These are phyloP conservation scores for Vitis riparia DNA, from an alignment of 164 flowering plant species.

Conservation along the genomic window DNA sequence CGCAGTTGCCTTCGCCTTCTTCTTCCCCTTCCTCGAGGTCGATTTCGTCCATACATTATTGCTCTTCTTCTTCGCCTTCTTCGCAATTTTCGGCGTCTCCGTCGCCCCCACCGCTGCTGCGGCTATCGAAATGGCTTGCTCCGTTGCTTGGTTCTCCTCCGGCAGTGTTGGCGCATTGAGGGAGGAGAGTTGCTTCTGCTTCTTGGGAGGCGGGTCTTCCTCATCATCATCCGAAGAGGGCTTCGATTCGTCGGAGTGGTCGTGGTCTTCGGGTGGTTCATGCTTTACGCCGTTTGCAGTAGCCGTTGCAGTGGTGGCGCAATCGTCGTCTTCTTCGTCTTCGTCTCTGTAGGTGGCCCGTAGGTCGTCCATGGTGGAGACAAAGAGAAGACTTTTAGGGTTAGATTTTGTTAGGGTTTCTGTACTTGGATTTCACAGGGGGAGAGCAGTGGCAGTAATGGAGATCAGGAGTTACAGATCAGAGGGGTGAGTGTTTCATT, in stretches of 20 bases:
- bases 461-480: too few relatives aligned
- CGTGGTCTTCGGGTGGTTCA: conserved; percentile 30
- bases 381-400: too few relatives aligned
- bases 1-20: conserved; percentile 50
- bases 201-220: conserved; percentile 47
- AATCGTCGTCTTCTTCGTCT: conserved; percentile 33
- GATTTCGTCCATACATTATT: conserved; percentile 78
- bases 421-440: too few relatives aligned
- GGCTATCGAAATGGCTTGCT: background rate
- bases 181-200: conserved; percentile 53
- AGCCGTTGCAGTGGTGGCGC: background rate
- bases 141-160: background rate
- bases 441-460: too few relatives aligned
- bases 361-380: conserved; percentile 39
- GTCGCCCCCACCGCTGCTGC: background rate
- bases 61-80: conserved; percentile 69
- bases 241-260: conserved; percentile 18
- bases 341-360: conserved; percentile 47
- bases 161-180: conserved; percentile 2
- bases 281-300: conserved; percentile 13
- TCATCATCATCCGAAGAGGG: conserved; percentile 29
- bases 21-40: conserved; percentile 66
- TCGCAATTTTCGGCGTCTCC: conserved; percentile 14
- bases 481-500: too few relatives aligned
- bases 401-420: too few relatives aligned